These are phyloP conservation scores for Penicillium odoratum DNA, from an alignment of 495 filamentous ascomycete species.

Conservation along the genomic window DNA sequence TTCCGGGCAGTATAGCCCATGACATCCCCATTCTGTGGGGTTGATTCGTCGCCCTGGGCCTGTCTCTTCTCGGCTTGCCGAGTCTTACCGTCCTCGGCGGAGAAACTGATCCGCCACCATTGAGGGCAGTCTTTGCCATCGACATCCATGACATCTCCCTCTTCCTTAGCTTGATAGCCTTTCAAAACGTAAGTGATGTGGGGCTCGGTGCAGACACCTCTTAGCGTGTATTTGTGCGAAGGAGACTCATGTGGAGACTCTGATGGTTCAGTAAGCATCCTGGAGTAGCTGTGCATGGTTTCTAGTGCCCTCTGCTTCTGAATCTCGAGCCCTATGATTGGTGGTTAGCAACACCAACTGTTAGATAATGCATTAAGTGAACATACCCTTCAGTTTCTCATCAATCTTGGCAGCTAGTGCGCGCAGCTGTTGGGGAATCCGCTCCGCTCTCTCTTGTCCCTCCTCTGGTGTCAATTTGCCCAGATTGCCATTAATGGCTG, in stretches of 20 bases:
- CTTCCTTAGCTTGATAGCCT: slow-evolving; percentile 7
- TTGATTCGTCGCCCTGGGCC: slow-evolving; percentile 16
- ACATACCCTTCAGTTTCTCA: slow-evolving; percentile 50
- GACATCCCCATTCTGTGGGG: slow-evolving; percentile 35
- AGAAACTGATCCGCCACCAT: slow-evolving; percentile 59
- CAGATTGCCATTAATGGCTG: slow-evolving; percentile 17
- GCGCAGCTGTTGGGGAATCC: slow-evolving; percentile 40
- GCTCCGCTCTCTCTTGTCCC: slow-evolving; percentile 27
- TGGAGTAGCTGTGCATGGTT: slow-evolving; percentile 48
- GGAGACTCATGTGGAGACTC: slow-evolving; percentile 45
- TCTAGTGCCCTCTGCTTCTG: slow-evolving; percentile 50
- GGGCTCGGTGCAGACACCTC: slow-evolving; percentile 52
- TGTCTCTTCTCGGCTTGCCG: slow-evolving; percentile 33
- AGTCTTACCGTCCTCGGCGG: slow-evolving; percentile 46
- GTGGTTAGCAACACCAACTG: slow-evolving; percentile 12
- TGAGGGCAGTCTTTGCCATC: slow-evolving; percentile 38
- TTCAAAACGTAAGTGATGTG: slow-evolving; percentile 53
- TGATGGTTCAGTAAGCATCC: slow-evolving; percentile 55
- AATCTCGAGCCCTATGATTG: slow-evolving; percentile 49
- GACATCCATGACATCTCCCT: slow-evolving; percentile 26
- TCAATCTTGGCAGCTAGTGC: slow-evolving; percentile 45
- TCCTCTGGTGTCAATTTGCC: slow-evolving; percentile 18
- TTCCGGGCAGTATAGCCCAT: slow-evolving; percentile 47
- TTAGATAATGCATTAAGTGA: neutral
- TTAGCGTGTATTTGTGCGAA: slow-evolving; percentile 49